Evolutionary conservation across 2,329 filamentous ascomycete species (phyloP).

Genomic region (Fusarium transvaalense): DNA sequence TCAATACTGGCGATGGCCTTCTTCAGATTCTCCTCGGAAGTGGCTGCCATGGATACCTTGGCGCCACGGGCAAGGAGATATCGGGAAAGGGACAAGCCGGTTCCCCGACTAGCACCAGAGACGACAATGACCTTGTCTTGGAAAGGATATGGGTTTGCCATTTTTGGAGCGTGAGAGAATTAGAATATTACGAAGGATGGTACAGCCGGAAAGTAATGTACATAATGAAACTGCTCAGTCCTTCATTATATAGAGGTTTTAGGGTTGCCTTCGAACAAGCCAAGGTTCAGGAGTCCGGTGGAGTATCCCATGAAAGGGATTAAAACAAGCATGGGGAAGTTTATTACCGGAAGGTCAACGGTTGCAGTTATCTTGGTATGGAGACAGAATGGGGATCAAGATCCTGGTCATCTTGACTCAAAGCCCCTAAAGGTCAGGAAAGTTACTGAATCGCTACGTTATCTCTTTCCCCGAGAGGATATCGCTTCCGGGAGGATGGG

Average conservation of each 20-base stretch:
- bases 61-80: conserved; percentile 60
- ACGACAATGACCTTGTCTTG: conserved; percentile 71
- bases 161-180: conserved; percentile 1
- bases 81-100: conserved; percentile 65
- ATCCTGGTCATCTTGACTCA: conserved; percentile 2
- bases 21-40: conserved; percentile 47
- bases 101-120: conserved; percentile 69
- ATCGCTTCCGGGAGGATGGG: background rate
- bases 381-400: background rate
- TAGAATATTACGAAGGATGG: background rate
- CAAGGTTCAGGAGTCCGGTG: background rate
- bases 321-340: background rate
- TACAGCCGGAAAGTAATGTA: background rate
- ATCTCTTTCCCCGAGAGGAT: conserved; percentile 18
- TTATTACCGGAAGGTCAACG: background rate
- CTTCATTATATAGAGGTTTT: conserved; percentile 24
- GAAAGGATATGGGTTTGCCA: conserved; percentile 46
- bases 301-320: background rate
- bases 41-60: conserved; percentile 50
- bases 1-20: conserved; percentile 43
- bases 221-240: background rate
- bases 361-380: background rate
- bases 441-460: conserved; percentile 1
- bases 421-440: background rate
- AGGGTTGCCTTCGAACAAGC: background rate